Percentiles rank a stretch among this genome's conserved stretches.
Evolutionary conservation across 2,329 filamentous ascomycete genomes (phyloP).

Genomic region (Trichoderma citrinoviride): DNA sequence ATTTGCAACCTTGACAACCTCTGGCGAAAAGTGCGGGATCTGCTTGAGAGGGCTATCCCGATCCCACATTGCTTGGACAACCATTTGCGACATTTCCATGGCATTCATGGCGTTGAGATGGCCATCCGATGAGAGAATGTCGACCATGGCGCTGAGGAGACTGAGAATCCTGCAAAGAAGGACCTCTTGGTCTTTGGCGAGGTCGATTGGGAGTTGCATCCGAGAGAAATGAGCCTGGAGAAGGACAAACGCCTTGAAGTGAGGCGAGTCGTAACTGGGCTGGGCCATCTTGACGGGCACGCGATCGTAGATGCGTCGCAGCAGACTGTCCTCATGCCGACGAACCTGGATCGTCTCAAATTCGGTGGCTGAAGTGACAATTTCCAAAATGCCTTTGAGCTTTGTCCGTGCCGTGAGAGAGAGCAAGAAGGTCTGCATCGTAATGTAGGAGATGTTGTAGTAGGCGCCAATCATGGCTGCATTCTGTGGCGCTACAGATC

Average conservation of each 20-base stretch:
- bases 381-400: slow-evolving; percentile 94
- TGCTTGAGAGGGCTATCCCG: slow-evolving; percentile 95
- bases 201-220: slow-evolving; percentile 92
- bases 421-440: slow-evolving; percentile 96
- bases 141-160: slow-evolving; percentile 86
- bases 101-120: slow-evolving; percentile 96
- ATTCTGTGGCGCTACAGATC: slow-evolving; percentile 83
- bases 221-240: slow-evolving; percentile 96
- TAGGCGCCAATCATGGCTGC: slow-evolving; percentile 98
- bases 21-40: slow-evolving; percentile 87
- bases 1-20: slow-evolving; percentile 78
- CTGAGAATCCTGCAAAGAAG: slow-evolving; percentile 82
- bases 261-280: slow-evolving; percentile 82
- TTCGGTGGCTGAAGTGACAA: slow-evolving; percentile 93
- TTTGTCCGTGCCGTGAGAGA: slow-evolving; percentile 87
- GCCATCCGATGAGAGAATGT: slow-evolving; percentile 92
- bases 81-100: slow-evolving; percentile 99
- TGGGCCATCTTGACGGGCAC: slow-evolving; percentile 94
- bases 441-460: slow-evolving; percentile 99
- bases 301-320: slow-evolving; percentile 90
- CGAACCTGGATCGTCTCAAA: slow-evolving; percentile 95
- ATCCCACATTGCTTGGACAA: slow-evolving; percentile 99
- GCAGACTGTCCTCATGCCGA: slow-evolving; percentile 82
- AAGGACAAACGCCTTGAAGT: slow-evolving; percentile 98
- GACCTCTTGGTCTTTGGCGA: slow-evolving; percentile 92